Evolutionary conservation across 345 rosid genomes (phyloP).

Genomic region (Eucalyptus curtisii): DNA sequence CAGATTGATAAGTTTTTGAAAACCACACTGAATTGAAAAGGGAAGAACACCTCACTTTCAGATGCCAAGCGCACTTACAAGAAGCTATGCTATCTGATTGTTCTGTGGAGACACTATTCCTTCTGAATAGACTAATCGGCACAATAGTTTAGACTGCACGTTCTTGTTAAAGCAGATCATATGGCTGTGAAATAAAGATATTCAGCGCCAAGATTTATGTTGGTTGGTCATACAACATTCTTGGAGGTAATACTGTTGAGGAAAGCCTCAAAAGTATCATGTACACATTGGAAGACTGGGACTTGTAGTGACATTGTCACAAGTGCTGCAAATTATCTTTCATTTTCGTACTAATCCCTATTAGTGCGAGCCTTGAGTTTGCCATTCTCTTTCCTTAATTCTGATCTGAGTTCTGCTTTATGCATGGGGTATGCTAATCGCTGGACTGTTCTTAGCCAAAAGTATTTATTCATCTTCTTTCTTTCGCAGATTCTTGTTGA

Average conservation of each 20-base stretch:
- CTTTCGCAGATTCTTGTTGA: conserved; percentile 26
- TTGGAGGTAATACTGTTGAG: background rate
- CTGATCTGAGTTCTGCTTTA: background rate
- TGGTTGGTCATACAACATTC: background rate
- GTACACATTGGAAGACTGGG: background rate
- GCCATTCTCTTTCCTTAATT: background rate
- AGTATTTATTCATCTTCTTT: background rate
- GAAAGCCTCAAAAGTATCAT: background rate
- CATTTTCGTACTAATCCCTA: background rate
- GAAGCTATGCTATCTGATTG: background rate
- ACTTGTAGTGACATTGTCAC: background rate
- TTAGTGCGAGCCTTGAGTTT: background rate
- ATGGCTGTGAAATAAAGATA: background rate
- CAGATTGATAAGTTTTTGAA: background rate
- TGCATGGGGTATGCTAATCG: background rate
- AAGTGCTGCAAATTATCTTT: background rate
- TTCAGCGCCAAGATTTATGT: background rate
- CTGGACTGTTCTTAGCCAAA: background rate
- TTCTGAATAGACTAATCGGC: background rate
- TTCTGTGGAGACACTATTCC: background rate
- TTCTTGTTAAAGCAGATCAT: background rate
- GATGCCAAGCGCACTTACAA: background rate
- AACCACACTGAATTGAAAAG: background rate
- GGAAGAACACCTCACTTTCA: background rate
- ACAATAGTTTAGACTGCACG: background rate